Base-by-base conservation (phyloP, 768 basidiomycete species). In the Lactifluus hygrophoroides region DNA sequence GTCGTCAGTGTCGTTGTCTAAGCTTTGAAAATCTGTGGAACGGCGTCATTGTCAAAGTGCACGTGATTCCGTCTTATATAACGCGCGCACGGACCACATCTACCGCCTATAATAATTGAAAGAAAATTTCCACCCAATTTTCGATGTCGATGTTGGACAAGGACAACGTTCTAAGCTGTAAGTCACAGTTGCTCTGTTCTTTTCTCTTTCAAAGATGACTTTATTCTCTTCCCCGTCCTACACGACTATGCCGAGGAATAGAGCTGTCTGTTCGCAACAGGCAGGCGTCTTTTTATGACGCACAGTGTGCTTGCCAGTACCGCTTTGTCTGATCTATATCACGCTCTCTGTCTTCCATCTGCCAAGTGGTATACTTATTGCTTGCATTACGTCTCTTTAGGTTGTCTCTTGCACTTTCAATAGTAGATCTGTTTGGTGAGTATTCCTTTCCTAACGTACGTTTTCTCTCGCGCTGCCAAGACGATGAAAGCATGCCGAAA, bases 161-260 rank as follows among this genome's bases (percentile, higher is more conserved):
- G 25, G 10, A n/a, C 8, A 13, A 34, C 9, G 28, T 43, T 32
- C 32, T 10, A 32, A 32, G 5, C 10, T 5, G 56, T 52, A 32
- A 34, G 17, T 42, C 1, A n/a, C 25, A 14, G 3, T 17, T 30
- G 10, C 25, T 37, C 13, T 3, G 19, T 19, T 53, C 28, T 58
- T 21, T 9, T 27, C 30, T 27, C 28, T 17, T 54, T 49, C 27
- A 47, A 38, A 50, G 84, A 87, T 87, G 86, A 85, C 80, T 77
- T 77, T 77, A 80, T 88, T 88, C 87, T 88, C 86, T 89, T 88
- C 86, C 86, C 86, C 86, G 86, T 85, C 86, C 73, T 88, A 88
- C 69, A 85, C 86, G 87, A 88, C 88, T 80, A 84, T 89, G 88
- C 76, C 82, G 86, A 88, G 86, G 70, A 76, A 80, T 71, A 88